A percentile compares a stretch with the other conserved stretches of the same genome.
phyloP scores from a whole-genome alignment of 202 grass and related monocot species.

The Saccharum hybrid region DNA sequence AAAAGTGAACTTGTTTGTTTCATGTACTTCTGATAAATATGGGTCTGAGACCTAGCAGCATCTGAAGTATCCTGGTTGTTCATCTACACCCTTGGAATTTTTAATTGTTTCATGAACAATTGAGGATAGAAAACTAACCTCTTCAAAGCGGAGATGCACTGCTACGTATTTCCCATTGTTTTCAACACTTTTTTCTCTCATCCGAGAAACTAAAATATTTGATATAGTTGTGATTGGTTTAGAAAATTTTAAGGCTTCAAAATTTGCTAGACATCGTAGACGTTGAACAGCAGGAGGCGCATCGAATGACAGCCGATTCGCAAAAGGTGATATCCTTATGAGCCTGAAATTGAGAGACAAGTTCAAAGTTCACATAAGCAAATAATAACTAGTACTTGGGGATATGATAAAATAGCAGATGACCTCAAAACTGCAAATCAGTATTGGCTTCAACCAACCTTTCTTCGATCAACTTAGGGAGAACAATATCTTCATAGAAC shows the following conservation, averaged over 20 bases:
- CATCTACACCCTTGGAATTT: background rate
- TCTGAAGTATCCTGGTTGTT: conserved; percentile 13
- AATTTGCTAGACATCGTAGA: conserved; percentile 93
- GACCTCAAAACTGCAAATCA: conserved; percentile 24
- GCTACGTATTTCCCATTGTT: conserved; percentile 85
- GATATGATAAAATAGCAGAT: conserved; percentile 20
- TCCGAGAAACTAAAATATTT: conserved; percentile 82
- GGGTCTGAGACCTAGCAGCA: background rate
- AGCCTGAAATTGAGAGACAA: conserved; percentile 59
- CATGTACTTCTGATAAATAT: conserved; percentile 1
- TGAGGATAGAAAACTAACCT: conserved; percentile 58
- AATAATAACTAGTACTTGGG: conserved; percentile 12
- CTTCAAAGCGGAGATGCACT: conserved; percentile 96
- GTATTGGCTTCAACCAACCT: conserved; percentile 57
- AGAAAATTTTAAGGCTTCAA: conserved; percentile 93
- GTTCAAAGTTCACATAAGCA: conserved; percentile 26
- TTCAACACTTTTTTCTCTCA: conserved; percentile 72
- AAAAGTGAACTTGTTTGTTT: conserved; percentile 13
- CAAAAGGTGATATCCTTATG: conserved; percentile 96
- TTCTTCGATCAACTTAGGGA: conserved; percentile 94
- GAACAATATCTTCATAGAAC: conserved; percentile 82
- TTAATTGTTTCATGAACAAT: conserved; percentile 11
- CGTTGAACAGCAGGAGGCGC: conserved; percentile 78
- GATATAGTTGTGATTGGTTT: conserved; percentile 73
- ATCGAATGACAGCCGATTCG: conserved; percentile 90